phyloP scores from a whole-genome alignment of 108 stramenopile genomes.

The Nitzschia sp. region DNA sequence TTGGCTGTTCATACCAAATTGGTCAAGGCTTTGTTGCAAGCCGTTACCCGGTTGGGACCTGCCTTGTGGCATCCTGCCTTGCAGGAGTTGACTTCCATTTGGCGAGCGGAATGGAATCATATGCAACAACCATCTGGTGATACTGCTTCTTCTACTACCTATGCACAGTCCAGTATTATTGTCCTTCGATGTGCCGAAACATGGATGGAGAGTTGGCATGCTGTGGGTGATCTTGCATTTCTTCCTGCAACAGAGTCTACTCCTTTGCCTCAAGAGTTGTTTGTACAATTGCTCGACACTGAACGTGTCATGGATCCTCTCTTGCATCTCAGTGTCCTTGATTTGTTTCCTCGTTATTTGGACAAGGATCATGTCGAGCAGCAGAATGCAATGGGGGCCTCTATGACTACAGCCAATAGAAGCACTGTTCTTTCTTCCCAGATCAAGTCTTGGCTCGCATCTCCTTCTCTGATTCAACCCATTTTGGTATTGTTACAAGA shows the following conservation, averaged over 20 bases:
- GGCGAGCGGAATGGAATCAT: not conserved
- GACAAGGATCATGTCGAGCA: not conserved
- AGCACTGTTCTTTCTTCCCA: not conserved
- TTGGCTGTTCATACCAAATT: slow-evolving; percentile 20
- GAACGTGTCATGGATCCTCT: slow-evolving; percentile 35
- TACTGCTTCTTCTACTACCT: not conserved
- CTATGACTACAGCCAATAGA: no score
- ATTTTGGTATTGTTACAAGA: slow-evolving; percentile 20
- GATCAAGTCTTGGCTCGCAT: slow-evolving; percentile 10
- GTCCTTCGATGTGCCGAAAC: slow-evolving; percentile 27
- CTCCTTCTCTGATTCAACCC: not conserved
- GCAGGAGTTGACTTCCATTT: not conserved
- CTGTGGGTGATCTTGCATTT: slow-evolving; percentile 4
- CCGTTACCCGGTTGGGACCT: not conserved
- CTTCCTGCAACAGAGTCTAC: not conserved
- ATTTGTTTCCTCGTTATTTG: slow-evolving; percentile 28
- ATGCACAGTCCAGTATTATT: slow-evolving; percentile 7
- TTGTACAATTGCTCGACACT: slow-evolving; percentile 11
- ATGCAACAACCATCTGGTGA: not conserved
- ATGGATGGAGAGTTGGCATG: not conserved
- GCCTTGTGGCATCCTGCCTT: slow-evolving; percentile 2
- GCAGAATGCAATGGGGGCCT: not conserved
- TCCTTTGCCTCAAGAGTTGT: not conserved
- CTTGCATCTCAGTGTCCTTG: slow-evolving; percentile 23
- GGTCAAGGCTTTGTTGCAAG: slow-evolving; percentile 3